phyloP scores from a whole-genome alignment of 352 stramenopile species.

The Globisporangium cylindrosporum region DNA sequence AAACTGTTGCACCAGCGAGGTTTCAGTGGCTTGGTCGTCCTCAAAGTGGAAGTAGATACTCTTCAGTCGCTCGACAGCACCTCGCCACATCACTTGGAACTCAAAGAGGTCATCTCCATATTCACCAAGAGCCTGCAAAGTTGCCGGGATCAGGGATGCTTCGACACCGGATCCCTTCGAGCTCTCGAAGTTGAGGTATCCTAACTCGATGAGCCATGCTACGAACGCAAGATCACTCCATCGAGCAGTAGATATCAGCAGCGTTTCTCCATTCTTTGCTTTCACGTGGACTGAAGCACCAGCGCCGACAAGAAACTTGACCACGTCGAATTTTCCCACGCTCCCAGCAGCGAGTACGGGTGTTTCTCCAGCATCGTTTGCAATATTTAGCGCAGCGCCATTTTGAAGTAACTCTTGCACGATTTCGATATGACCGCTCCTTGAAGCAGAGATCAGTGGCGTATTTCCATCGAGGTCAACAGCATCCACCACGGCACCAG shows the following conservation, averaged over 20 bases:
- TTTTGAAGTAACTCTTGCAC: not conserved
- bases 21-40: not conserved
- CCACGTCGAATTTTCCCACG: constrained; percentile 1
- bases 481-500: constrained; percentile 1
- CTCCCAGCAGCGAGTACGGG: constrained; percentile 6
- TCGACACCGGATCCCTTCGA: not conserved
- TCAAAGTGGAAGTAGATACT: not conserved
- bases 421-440: not conserved
- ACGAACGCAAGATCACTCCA: not conserved
- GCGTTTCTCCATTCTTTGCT: constrained; percentile 3
- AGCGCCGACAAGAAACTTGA: not conserved
- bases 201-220: not conserved
- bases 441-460: constrained; percentile 5
- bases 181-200: not conserved
- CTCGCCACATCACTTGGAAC: constrained; percentile 9
- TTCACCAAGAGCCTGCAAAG: not conserved
- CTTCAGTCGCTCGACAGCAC: constrained; percentile 3
- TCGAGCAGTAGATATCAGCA: constrained; percentile 8
- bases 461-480: constrained; percentile 2
- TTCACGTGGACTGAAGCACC: constrained; percentile 8
- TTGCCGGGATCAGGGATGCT: not conserved
- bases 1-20: not conserved
- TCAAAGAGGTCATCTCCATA: constrained; percentile 1
- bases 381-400: not conserved
- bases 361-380: constrained; percentile 3